A percentile compares a stretch with the other conserved stretches of the same genome.
These are phyloP conservation scores for Immersiporthe knoxdaviesiana DNA, from an alignment of 2,329 filamentous ascomycete genomes.

Conservation along the genomic window DNA sequence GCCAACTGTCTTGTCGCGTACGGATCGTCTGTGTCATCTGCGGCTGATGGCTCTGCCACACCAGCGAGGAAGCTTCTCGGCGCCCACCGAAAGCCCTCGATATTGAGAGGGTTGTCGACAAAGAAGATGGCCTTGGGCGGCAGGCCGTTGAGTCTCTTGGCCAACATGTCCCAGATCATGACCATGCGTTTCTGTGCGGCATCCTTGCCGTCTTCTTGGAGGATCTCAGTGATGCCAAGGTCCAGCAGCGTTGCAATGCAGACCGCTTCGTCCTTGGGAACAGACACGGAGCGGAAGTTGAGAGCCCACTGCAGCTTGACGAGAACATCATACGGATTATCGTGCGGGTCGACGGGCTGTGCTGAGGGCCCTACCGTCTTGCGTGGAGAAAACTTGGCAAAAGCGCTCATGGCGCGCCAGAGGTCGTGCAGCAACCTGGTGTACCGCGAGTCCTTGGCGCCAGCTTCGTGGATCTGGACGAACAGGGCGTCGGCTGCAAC, in stretches of 20 bases:
- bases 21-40: background rate
- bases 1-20: background rate
- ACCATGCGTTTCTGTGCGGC: constrained; percentile 32
- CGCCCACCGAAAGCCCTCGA: constrained; percentile 37
- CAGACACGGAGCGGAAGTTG: constrained; percentile 37
- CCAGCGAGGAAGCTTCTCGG: constrained; percentile 31
- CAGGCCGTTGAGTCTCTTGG: constrained; percentile 29
- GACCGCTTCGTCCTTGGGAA: constrained; percentile 37
- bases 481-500: constrained; percentile 15
- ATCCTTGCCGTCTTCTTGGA: constrained; percentile 17
- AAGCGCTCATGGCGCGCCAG: background rate
- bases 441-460: background rate
- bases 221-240: constrained; percentile 32
- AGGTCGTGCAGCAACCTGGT: background rate
- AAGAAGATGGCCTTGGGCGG: constrained; percentile 34
- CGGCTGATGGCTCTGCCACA: background rate
- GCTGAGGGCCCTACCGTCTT: background rate
- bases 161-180: constrained; percentile 34
- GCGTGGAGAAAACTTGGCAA: background rate
- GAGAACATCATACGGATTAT: constrained; percentile 1
- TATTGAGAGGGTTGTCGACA: constrained; percentile 32
- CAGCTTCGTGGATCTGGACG: background rate
- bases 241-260: constrained; percentile 38
- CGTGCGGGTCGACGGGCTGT: background rate
- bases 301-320: constrained; percentile 34